These are phyloP conservation scores for Ocimum tenuiflorum DNA, from an alignment of 257 asterid genomes.

Conservation along the genomic window DNA sequence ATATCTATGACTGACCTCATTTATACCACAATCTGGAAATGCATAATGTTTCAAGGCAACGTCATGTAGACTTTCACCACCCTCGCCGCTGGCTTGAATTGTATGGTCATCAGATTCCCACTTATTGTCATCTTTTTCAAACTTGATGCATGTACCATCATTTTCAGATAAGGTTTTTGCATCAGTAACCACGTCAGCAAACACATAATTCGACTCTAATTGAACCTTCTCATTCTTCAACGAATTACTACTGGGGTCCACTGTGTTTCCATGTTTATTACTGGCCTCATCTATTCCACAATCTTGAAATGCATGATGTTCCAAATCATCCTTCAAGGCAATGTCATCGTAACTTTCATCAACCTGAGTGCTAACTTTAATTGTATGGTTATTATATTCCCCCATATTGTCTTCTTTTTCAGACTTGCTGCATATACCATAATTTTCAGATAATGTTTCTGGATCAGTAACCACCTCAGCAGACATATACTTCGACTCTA, in stretches of 20 bases:
- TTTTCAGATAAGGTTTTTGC: conserved; percentile 16
- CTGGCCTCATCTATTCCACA: conserved; percentile 61
- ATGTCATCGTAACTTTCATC: conserved; percentile 32
- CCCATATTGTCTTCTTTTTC: conserved; percentile 36
- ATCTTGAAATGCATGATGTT: conserved; percentile 71
- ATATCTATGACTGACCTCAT: conserved; percentile 43
- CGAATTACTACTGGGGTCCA: conserved; percentile 25
- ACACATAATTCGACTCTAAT: conserved; percentile 21
- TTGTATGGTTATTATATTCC: conserved; percentile 30
- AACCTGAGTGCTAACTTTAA: conserved; percentile 3
- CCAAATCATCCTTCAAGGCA: conserved; percentile 29
- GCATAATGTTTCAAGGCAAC: conserved; percentile 43
- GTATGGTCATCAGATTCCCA: conserved; percentile 32
- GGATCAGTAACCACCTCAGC: conserved; percentile 29
- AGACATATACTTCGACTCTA: conserved; percentile 22
- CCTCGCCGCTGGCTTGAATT: conserved; percentile 10
- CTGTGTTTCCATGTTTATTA: conserved; percentile 29
- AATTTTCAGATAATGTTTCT: conserved; percentile 18
- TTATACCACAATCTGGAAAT: conserved; percentile 76
- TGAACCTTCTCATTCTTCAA: conserved; percentile 25
- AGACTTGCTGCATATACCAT: conserved; percentile 20
- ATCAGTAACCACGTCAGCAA: conserved; percentile 31
- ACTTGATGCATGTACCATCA: conserved; percentile 18
- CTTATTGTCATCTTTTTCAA: conserved; percentile 35
- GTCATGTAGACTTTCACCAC: conserved; percentile 21